These are phyloP conservation scores for Lichtheimia ornata DNA, from an alignment of 371 early-diverging fungal genomes.

Conservation along the genomic window DNA sequence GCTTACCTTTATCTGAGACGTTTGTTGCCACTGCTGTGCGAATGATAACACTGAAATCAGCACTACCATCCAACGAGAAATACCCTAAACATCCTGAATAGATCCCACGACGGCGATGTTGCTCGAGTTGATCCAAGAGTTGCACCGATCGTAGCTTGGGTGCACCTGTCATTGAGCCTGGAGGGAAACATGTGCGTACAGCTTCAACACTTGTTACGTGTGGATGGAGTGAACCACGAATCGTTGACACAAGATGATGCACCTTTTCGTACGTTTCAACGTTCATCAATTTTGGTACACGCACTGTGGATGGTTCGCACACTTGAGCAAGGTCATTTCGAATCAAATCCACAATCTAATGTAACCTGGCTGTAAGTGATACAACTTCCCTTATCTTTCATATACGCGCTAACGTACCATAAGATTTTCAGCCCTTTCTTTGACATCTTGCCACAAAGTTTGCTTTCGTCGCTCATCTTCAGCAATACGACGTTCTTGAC, in stretches of 20 bases:
- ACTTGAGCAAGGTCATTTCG: slow-evolving; percentile 89
- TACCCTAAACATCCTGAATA: slow-evolving; percentile 95
- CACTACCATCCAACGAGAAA: slow-evolving; percentile 64
- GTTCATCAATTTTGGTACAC: slow-evolving; percentile 85
- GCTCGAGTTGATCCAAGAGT: slow-evolving; percentile 78
- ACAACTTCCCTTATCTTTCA: not conserved
- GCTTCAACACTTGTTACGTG: slow-evolving; percentile 73
- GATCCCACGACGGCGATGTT: slow-evolving; percentile 70
- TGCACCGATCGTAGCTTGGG: slow-evolving; percentile 90
- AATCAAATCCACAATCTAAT: slow-evolving; percentile 93
- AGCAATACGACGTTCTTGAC: slow-evolving; percentile 24
- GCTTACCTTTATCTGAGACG: slow-evolving; percentile 13
- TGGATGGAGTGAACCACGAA: slow-evolving; percentile 65
- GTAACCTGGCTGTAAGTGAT: slow-evolving; percentile 3
- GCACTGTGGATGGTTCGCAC: slow-evolving; percentile 66
- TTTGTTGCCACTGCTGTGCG: slow-evolving; percentile 68
- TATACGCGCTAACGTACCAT: slow-evolving; percentile 72
- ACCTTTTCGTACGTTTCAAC: slow-evolving; percentile 92
- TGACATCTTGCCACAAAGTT: slow-evolving; percentile 71
- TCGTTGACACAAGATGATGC: slow-evolving; percentile 91
- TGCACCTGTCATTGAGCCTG: slow-evolving; percentile 97
- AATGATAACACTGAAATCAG: slow-evolving; percentile 84
- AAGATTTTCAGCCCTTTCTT: slow-evolving; percentile 94
- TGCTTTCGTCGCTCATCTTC: slow-evolving; percentile 57
- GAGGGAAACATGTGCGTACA: slow-evolving; percentile 84